Percentiles rank a stretch among this genome's conserved stretches.
phyloP scores from a whole-genome alignment of 257 asterid genomes.

The Solanum etuberosum region DNA sequence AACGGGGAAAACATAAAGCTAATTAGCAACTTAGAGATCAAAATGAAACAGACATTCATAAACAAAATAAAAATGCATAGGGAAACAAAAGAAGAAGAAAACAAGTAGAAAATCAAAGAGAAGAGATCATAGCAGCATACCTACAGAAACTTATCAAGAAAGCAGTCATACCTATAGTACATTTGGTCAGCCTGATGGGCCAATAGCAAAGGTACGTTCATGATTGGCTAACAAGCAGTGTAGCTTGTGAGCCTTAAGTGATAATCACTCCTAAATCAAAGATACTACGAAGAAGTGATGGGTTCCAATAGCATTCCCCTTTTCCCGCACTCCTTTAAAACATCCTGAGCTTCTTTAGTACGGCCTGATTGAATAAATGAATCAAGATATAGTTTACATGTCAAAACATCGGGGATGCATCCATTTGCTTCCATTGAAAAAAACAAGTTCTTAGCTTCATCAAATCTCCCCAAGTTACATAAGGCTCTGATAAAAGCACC shows the following conservation, averaged over 20 bases:
- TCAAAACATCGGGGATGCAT: conserved; percentile 51
- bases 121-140: not conserved
- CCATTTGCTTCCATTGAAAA: conserved; percentile 64
- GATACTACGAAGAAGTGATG: conserved; percentile 9
- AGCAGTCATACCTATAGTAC: not conserved
- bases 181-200: not conserved
- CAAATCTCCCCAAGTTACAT: conserved; percentile 50
- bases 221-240: not conserved
- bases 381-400: conserved; percentile 40
- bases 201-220: not conserved
- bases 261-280: not conserved
- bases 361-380: conserved; percentile 42
- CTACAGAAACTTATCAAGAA: not conserved
- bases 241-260: not conserved
- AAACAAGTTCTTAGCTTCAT: conserved; percentile 56
- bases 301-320: conserved; percentile 40
- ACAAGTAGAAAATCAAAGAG: not conserved
- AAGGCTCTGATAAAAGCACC: conserved; percentile 54
- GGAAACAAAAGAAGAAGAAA: not conserved
- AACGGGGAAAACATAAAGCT: not conserved
- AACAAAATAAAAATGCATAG: not conserved
- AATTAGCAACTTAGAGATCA: not conserved
- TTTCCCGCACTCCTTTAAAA: conserved; percentile 35
- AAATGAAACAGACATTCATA: not conserved
- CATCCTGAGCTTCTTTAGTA: conserved; percentile 43